A percentile compares a stretch with the other conserved stretches of the same genome.
These are phyloP conservation scores for Fusarium avenaceum DNA, from an alignment of 2,329 filamentous ascomycete genomes.

Conservation along the genomic window DNA sequence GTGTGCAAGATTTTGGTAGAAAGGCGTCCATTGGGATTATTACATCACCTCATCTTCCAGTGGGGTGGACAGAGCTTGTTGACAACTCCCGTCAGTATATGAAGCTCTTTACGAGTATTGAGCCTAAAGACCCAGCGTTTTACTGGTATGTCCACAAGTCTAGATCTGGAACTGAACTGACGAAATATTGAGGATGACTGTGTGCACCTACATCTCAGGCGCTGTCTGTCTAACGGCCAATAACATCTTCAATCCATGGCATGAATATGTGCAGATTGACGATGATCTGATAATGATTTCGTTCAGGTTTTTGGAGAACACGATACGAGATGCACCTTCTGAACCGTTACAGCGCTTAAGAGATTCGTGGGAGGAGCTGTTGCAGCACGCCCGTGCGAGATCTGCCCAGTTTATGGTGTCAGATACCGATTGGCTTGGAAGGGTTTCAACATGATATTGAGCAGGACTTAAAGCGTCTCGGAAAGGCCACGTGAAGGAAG, in stretches of 20 bases:
- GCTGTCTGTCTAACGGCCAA: slow-evolving; percentile 13
- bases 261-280: neutral
- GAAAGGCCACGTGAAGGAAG: no score
- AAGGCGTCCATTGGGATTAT: fast-evolving
- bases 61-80: slow-evolving; percentile 22
- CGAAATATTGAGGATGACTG: slow-evolving; percentile 6
- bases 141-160: neutral
- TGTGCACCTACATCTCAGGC: slow-evolving; percentile 4
- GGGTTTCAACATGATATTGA: no score
- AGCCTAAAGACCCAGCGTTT: neutral
- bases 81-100: slow-evolving; percentile 16
- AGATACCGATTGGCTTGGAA: neutral
- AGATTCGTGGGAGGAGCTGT: neutral
- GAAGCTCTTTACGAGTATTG: slow-evolving; percentile 1
- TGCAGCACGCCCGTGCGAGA: neutral
- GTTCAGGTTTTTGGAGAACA: neutral
- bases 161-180: neutral
- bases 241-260: neutral
- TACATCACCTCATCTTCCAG: neutral
- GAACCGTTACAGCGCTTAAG: neutral
- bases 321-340: neutral
- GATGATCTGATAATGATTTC: neutral
- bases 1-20: neutral
- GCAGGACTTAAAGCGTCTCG: no score
- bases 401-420: neutral